These are phyloP conservation scores for Fraxinus ornus DNA, from an alignment of 305 asterid species.

Conservation along the genomic window DNA sequence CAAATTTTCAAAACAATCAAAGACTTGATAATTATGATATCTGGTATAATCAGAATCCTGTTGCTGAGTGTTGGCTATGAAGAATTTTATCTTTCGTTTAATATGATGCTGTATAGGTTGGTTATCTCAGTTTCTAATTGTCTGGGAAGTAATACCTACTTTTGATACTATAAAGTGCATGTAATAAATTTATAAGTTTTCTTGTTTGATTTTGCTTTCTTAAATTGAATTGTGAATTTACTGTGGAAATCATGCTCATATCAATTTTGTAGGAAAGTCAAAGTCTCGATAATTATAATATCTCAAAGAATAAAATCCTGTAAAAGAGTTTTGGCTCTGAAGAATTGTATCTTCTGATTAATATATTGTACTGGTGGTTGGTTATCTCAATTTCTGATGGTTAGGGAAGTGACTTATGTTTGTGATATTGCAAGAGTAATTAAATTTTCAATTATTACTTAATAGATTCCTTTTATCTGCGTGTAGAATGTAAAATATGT, in stretches of 20 bases:
- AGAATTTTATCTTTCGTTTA: neutral
- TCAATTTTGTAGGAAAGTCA: neutral
- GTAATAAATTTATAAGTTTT: neutral
- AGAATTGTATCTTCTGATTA: neutral
- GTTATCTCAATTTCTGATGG: neutral
- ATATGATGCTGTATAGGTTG: neutral
- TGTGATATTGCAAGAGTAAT: neutral
- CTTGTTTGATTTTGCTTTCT: neutral
- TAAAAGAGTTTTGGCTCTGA: neutral
- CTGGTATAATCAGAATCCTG: neutral
- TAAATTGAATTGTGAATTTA: neutral
- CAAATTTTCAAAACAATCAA: neutral
- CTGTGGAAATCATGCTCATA: neutral
- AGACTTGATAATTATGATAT: neutral
- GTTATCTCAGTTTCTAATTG: neutral
- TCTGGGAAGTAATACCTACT: neutral
- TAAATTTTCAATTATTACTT: neutral
- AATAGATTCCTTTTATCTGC: neutral
- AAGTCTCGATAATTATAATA: neutral
- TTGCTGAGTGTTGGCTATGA: neutral
- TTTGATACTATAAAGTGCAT: neutral
- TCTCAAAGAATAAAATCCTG: neutral
- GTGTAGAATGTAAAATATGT: neutral
- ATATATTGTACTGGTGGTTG: neutral
- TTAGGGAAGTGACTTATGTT: neutral